Evolutionary conservation across 148 eudicot genomes (phyloP), one percentile per base, ranked within the genome.

Genomic region (Heliosperma pusillum): DNA sequence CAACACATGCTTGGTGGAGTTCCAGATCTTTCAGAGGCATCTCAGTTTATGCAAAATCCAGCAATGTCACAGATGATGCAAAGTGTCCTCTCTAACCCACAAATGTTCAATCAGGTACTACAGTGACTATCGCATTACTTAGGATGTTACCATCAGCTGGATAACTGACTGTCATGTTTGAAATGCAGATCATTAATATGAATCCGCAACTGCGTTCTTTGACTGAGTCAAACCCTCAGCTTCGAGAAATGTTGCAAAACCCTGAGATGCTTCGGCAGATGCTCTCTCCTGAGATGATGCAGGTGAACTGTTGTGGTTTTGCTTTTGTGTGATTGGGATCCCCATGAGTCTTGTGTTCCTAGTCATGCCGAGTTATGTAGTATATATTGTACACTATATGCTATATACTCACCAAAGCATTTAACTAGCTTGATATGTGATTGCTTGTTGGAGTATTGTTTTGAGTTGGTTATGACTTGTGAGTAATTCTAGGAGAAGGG

Each of bases 41-140:
- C 75, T 77, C 92, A 93, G 69, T 67, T 93, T 21, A 36, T 93
- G 90, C 93, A 90, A 87, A 89, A 90, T 82, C 98, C 98, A 36
- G 96, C 93, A 65, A 82, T 93, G 72, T 82, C 98, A 19, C 98
- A 93, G 86, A 91, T 93, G 96, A 91, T 89, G 92, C 98, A 91
- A 67, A 91, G 87, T 81, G 72, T 93, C 63, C 86, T 93, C 62
- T 93, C 98, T 16, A 88, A 91, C 78, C 98, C 98, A 66, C 87
- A 93, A 60, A 83, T 85, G 66, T 84, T 93, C 91, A 88, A 87
- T 82, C 93, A 89, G 90, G 97, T 93, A 85, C 70, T 57, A 53
- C 13, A 33, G 55, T 78, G 77, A 52, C 42, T 36, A 36, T 36
- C 7, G 45, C 40, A 25, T 40, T 27, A 17, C 15, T 63, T 16